Percentiles rank a stretch among this genome's conserved stretches.
phyloP scores from a whole-genome alignment of 1,284 basidiomycete genomes.

The Cystobasidiaceae sp. region DNA sequence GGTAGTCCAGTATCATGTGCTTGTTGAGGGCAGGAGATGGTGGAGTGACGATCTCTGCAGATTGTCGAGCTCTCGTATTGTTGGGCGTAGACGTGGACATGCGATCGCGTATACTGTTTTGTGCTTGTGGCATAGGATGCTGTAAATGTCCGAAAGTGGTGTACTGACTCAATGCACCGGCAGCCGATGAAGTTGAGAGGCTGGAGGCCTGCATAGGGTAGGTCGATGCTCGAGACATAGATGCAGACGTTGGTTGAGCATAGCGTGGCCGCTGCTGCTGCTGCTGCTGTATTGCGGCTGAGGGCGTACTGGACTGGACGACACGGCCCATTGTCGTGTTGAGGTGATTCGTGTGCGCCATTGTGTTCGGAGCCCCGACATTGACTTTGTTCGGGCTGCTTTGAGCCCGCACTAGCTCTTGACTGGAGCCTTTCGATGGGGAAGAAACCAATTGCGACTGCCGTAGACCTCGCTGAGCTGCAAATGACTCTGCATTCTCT shows the following conservation, averaged over 20 bases:
- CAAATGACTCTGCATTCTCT: background rate
- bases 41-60: no score
- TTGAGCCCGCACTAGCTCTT: background rate
- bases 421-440: no score
- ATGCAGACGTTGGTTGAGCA: constrained; percentile 8
- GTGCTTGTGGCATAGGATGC: background rate
- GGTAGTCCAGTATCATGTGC: no score
- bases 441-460: no score
- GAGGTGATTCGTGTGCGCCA: no score
- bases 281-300: no score
- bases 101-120: background rate
- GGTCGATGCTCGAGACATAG: background rate
- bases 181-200: background rate
- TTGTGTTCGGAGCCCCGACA: no score
- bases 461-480: background rate
- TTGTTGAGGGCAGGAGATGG: no score
- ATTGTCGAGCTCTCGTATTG: no score
- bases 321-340: background rate
- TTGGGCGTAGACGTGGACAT: background rate
- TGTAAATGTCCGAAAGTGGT: constrained; percentile 3
- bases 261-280: no score
- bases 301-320: background rate
- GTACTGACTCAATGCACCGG: constrained; percentile 1
- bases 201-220: background rate
- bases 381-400: background rate